A percentile compares a stretch with the other conserved stretches of the same genome.
Conservation (phyloP, 306 rosid genomes). For the Chamaecrista fasciculata region DNA sequence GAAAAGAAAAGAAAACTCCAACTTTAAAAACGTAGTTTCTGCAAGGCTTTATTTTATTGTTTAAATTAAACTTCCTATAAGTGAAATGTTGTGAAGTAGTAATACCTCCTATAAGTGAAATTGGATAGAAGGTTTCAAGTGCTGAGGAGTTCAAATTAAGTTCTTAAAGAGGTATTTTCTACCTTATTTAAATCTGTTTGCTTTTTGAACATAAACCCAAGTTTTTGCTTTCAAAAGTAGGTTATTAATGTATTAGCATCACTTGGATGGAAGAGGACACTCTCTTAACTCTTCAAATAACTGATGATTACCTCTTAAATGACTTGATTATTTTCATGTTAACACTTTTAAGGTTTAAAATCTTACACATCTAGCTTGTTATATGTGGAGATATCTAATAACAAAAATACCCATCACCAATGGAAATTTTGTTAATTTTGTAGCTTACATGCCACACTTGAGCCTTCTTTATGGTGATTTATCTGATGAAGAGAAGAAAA, state of each 20-base stretch:
- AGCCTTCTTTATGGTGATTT: slow-evolving; percentile 73
- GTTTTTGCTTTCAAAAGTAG: neutral
- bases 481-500: slow-evolving; percentile 68
- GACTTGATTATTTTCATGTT: neutral
- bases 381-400: neutral
- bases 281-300: neutral
- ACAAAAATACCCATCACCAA: neutral
- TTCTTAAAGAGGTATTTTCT: neutral
- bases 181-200: neutral
- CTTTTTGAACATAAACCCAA: neutral
- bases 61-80: too few species aligned
- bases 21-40: too few species aligned
- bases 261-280: neutral
- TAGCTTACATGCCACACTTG: slow-evolving; percentile 87
- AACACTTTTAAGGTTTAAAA: neutral
- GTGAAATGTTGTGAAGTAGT: too few species aligned
- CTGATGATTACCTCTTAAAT: neutral
- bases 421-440: slow-evolving; percentile 20
- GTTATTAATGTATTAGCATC: neutral
- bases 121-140: neutral
- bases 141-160: neutral
- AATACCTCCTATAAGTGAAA: neutral
- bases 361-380: neutral
- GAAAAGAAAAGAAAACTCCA: too few species aligned
- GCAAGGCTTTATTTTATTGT: neutral